These are phyloP conservation scores for Rubia peregrina DNA, from an alignment of 305 asterid species.

Conservation along the genomic window DNA sequence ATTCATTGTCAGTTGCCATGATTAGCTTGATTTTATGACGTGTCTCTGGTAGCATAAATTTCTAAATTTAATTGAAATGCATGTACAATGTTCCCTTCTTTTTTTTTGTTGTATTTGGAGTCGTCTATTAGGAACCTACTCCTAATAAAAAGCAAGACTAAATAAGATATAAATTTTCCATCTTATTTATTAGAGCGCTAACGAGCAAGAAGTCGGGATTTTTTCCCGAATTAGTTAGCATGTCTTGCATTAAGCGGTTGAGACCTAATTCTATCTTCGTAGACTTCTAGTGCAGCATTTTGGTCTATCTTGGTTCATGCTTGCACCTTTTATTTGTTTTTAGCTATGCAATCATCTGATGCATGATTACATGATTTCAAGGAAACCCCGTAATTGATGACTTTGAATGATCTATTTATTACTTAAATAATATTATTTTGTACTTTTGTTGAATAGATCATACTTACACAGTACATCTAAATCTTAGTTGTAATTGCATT, in stretches of 20 bases:
- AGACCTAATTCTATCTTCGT: too few relatives aligned
- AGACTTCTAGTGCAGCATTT: neutral
- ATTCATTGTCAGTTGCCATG: neutral
- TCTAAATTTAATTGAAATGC: neutral
- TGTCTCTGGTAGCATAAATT: neutral
- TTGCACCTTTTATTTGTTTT: neutral
- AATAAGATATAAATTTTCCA: too few relatives aligned
- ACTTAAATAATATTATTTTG: neutral
- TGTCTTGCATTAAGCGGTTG: too few relatives aligned
- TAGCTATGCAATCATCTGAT: neutral
- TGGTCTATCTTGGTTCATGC: neutral
- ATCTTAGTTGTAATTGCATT: slow-evolving; percentile 2
- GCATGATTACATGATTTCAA: neutral
- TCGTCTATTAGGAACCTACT: neutral
- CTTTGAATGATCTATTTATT: slow-evolving; percentile 8
- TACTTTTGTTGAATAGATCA: slow-evolving; percentile 1
- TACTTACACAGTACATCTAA: neutral
- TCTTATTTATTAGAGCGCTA: too few relatives aligned
- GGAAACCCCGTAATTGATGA: slow-evolving; percentile 6
- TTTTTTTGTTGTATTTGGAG: neutral
- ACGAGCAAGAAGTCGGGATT: too few relatives aligned
- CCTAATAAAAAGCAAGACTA: too few relatives aligned
- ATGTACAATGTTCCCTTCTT: slow-evolving; percentile 1
- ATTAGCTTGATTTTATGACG: slow-evolving; percentile 2
- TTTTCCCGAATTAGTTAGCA: too few relatives aligned